Evolutionary conservation across 768 basidiomycete genomes (phyloP).

Genomic region (Boletus vermiculosoides): DNA sequence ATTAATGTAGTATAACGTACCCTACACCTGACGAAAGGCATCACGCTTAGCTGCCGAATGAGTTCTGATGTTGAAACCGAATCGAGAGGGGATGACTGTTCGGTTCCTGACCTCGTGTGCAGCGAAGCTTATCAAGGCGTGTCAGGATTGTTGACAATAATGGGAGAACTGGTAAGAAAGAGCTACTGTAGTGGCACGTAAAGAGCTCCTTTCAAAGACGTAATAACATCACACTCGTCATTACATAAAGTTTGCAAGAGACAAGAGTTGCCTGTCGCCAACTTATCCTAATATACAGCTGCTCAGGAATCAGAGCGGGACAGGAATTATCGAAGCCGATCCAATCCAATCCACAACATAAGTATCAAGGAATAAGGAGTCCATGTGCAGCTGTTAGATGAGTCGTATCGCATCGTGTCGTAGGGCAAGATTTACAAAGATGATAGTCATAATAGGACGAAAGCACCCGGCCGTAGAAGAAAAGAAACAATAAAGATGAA

Average conservation of each 20-base stretch:
- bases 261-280: not conserved
- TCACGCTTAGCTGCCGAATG: slow-evolving; percentile 7
- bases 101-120: not conserved
- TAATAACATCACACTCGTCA: not conserved
- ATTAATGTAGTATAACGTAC: slow-evolving; percentile 16
- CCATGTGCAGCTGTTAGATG: slow-evolving; percentile 19
- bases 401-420: slow-evolving; percentile 31
- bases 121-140: not conserved
- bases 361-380: slow-evolving; percentile 15
- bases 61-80: not conserved
- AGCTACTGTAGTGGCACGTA: not conserved
- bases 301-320: not conserved
- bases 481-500: slow-evolving; percentile 13
- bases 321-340: not conserved
- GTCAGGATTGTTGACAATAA: not conserved
- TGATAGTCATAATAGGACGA: slow-evolving; percentile 5
- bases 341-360: slow-evolving; percentile 10
- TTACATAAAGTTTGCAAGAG: not conserved
- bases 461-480: slow-evolving; percentile 9
- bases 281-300: slow-evolving; percentile 16
- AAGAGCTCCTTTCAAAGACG: not conserved
- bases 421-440: slow-evolving; percentile 18
- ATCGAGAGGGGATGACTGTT: not conserved
- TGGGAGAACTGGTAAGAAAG: not conserved
- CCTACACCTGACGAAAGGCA: slow-evolving; percentile 26